These are phyloP conservation scores for Amanita subjunquillea DNA, from an alignment of 768 basidiomycete species.

Conservation along the genomic window DNA sequence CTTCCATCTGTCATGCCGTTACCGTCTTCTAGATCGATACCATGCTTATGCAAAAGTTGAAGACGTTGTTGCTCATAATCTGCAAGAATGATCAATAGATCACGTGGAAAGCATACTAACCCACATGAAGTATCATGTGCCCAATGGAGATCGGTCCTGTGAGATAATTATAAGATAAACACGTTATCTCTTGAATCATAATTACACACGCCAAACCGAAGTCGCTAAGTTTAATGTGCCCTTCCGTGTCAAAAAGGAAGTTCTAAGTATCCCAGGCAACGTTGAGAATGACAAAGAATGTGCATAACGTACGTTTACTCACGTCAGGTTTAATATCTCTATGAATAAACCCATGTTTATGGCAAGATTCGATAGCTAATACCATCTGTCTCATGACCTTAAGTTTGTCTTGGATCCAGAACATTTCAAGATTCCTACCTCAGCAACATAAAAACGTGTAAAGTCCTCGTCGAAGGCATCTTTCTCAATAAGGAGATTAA, in stretches of 20 bases:
- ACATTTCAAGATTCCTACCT: slow-evolving; percentile 36
- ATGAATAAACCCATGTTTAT: slow-evolving; percentile 94
- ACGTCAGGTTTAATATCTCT: slow-evolving; percentile 96
- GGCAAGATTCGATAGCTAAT: slow-evolving; percentile 86
- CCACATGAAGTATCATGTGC: slow-evolving; percentile 90
- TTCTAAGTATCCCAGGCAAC: slow-evolving; percentile 43
- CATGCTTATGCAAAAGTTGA: slow-evolving; percentile 84
- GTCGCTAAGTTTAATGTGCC: slow-evolving; percentile 91
- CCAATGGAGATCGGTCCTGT: slow-evolving; percentile 89
- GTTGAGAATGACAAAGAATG: slow-evolving; percentile 11
- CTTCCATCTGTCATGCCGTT: slow-evolving; percentile 53
- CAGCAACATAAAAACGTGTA: slow-evolving; percentile 89
- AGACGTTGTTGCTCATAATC: slow-evolving; percentile 93
- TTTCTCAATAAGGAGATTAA: slow-evolving; percentile 89
- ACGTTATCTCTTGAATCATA: slow-evolving; percentile 7
- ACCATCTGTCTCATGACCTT: slow-evolving; percentile 57
- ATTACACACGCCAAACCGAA: slow-evolving; percentile 86
- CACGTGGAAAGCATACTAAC: slow-evolving; percentile 8
- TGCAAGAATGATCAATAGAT: slow-evolving; percentile 20
- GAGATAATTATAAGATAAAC: slow-evolving; percentile 10
- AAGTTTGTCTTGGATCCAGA: slow-evolving; percentile 10
- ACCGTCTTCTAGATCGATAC: slow-evolving; percentile 86
- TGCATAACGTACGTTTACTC: slow-evolving; percentile 17
- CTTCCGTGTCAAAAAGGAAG: slow-evolving; percentile 88
- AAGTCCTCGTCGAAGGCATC: slow-evolving; percentile 89